These are phyloP conservation scores for Penicillium flavigenum DNA, from an alignment of 495 filamentous ascomycete genomes.

Conservation along the genomic window DNA sequence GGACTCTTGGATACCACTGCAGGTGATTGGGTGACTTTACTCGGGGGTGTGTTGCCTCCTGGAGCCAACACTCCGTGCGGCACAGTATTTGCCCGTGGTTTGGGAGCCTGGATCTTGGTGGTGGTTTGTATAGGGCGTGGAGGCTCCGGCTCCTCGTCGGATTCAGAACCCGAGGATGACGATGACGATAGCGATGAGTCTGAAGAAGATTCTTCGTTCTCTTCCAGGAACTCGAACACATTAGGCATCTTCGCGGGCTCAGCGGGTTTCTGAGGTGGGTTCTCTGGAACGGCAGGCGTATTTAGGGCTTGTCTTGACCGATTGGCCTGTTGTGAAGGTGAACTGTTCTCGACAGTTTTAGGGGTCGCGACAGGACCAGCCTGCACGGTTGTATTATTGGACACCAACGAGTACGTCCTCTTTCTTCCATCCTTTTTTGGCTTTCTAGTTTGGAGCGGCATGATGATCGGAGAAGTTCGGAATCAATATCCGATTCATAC, in stretches of 20 bases:
- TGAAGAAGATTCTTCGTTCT: constrained; percentile 28
- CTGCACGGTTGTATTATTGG: constrained; percentile 23
- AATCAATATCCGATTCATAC: constrained; percentile 18
- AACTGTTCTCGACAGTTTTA: constrained; percentile 19
- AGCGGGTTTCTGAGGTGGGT: constrained; percentile 13
- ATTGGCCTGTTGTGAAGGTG: constrained; percentile 17
- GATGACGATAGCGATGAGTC: constrained; percentile 14
- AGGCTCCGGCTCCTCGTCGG: constrained; percentile 18
- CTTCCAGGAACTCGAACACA: constrained; percentile 47
- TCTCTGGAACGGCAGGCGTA: constrained; percentile 16
- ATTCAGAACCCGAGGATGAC: constrained; percentile 2
- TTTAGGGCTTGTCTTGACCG: constrained; percentile 20
- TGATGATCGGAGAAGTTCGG: constrained; percentile 24
- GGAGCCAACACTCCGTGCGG: constrained; percentile 21
- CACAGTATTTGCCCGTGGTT: constrained; percentile 20
- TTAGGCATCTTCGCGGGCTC: constrained; percentile 31
- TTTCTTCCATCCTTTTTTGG: constrained; percentile 36
- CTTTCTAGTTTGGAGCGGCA: constrained; percentile 38
- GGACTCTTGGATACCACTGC: constrained; percentile 13
- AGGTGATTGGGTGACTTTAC: constrained; percentile 5
- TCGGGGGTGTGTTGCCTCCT: constrained; percentile 11
- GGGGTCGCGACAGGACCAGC: constrained; percentile 25
- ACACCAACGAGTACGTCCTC: constrained; percentile 33
- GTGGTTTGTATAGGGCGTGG: constrained; percentile 12
- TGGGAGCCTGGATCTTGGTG: constrained; percentile 27